Conservation (phyloP, 2,329 filamentous ascomycete genomes). For the Myriosclerotinia scirpicola region DNA sequence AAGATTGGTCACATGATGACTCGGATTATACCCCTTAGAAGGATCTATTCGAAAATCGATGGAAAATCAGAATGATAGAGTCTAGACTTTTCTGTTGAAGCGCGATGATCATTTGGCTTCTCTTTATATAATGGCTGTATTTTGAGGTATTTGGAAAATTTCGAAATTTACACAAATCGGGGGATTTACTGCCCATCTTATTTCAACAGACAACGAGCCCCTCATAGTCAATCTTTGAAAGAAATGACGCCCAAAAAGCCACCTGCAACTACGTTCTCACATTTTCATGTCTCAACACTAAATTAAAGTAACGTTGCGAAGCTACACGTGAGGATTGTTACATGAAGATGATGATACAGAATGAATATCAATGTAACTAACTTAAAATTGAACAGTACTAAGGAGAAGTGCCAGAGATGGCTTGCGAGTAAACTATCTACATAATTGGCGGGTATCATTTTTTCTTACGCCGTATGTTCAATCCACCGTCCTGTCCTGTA, state of each 20-base stretch:
- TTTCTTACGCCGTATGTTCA: constrained; percentile 17
- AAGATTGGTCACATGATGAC: not conserved
- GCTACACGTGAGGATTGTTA: constrained; percentile 1
- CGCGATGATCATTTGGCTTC: not conserved
- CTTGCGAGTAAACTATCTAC: constrained; percentile 14
- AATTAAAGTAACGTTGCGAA: constrained; percentile 7
- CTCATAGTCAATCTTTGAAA: not conserved
- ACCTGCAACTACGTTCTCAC: not conserved
- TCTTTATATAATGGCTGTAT: rapidly evolving
- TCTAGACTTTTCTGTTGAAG: too few relatives aligned
- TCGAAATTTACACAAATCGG: not conserved
- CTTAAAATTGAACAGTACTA: not conserved
- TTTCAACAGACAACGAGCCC: not conserved
- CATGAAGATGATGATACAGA: not conserved
- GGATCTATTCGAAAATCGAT: not conserved
- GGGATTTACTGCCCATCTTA: not conserved
- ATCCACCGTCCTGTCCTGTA: constrained; percentile 1
- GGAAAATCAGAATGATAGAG: not conserved
- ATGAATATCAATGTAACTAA: constrained; percentile 2
- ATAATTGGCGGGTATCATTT: constrained; percentile 23
- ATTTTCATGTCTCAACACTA: not conserved
- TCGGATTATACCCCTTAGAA: rapidly evolving
- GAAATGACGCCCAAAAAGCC: not conserved
- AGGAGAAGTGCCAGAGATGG: not conserved
- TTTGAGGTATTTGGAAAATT: not conserved